phyloP scores from a whole-genome alignment of 164 flowering plant genomes.

The Hamamelis virginiana region DNA sequence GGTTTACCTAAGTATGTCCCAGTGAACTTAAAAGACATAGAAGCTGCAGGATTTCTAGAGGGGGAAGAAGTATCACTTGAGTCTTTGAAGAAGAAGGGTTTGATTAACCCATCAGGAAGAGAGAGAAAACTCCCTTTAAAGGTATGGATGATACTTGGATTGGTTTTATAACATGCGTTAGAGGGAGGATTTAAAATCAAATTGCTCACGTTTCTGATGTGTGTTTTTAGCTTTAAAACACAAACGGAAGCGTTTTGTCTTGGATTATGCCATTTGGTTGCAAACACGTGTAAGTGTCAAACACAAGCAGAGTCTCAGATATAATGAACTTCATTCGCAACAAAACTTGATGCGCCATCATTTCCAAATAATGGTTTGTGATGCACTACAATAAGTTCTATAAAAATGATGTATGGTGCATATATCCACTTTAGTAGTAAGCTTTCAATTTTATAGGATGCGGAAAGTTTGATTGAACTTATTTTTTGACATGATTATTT shows the following conservation, averaged over 20 bases:
- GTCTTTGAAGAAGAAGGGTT: constrained; percentile 73
- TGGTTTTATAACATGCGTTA: background rate
- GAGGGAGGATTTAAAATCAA: background rate
- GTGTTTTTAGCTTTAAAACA: background rate
- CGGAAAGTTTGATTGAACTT: background rate
- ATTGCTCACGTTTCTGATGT: background rate
- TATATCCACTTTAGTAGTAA: too few species aligned
- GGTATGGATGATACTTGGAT: constrained; percentile 36
- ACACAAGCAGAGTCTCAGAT: background rate
- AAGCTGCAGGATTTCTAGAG: constrained; percentile 76
- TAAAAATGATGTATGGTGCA: background rate
- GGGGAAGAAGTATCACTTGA: constrained; percentile 94
- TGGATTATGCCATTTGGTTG: background rate
- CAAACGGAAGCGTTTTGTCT: background rate
- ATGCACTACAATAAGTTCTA: background rate
- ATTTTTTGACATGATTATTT: background rate
- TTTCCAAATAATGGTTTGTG: background rate
- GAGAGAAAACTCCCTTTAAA: constrained; percentile 86
- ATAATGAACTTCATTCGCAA: background rate
- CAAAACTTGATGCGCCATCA: background rate
- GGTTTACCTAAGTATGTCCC: constrained; percentile 89
- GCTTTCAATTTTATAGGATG: background rate
- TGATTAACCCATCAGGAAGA: constrained; percentile 96
- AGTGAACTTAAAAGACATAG: constrained; percentile 82
- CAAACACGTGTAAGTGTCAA: background rate